phyloP scores from a whole-genome alignment of 805 yeast genomes.

The Yamadazyma scolyti region DNA sequence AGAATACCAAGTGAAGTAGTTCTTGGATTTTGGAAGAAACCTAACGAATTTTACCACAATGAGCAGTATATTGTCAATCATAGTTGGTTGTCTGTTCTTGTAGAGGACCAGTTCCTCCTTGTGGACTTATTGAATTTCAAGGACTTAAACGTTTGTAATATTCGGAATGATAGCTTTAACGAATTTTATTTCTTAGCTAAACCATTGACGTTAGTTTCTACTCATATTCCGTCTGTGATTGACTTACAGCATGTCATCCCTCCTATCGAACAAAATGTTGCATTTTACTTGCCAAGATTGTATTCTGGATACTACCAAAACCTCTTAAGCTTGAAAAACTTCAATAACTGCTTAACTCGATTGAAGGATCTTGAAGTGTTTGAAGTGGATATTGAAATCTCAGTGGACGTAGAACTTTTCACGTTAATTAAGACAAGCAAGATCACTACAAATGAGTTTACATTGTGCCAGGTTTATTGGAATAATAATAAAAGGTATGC shows the following conservation, averaged over 20 bases:
- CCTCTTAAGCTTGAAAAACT: conserved; percentile 58
- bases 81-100: conserved; percentile 78
- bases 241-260: conserved; percentile 86
- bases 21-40: conserved; percentile 79
- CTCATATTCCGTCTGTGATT: conserved; percentile 80
- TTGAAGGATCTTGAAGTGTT: conserved; percentile 72
- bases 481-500: conserved; percentile 58
- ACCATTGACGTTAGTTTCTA: conserved; percentile 72
- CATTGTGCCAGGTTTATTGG: conserved; percentile 81
- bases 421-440: conserved; percentile 55
- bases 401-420: conserved; percentile 64
- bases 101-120: conserved; percentile 76
- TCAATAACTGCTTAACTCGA: conserved; percentile 72
- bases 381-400: conserved; percentile 73
- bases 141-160: conserved; percentile 29
- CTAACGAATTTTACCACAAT: conserved; percentile 54
- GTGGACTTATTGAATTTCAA: conserved; percentile 54
- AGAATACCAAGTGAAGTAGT: conserved; percentile 74
- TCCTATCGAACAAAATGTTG: conserved; percentile 72
- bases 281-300: conserved; percentile 79
- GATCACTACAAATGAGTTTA: conserved; percentile 44
- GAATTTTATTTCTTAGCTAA: conserved; percentile 73
- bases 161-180: conserved; percentile 27
- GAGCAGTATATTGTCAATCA: conserved; percentile 65
- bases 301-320: conserved; percentile 74